Base-by-base conservation (phyloP, 139 green algal species). In the Chlamydomonas sp. region DNA sequence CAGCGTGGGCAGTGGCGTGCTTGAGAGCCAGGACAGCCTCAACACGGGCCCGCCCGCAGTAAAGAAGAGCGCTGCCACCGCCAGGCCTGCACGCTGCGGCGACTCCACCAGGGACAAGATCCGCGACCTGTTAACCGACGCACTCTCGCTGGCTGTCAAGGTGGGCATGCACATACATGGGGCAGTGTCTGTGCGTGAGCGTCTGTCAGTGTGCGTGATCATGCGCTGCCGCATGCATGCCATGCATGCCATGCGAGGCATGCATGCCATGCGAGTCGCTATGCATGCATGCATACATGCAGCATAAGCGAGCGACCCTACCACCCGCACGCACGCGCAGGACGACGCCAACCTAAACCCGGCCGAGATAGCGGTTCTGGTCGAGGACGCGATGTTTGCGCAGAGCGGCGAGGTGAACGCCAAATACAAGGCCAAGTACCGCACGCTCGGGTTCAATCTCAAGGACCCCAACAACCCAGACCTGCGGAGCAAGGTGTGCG, bases 391-490 rank as follows among this genome's bases (percentile, higher is more conserved):
- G 4, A 73, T 90, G 75, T 80, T 77, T 34, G 33, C 37, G 1
- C 67, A 84, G 48, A 69, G 84, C 29, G 76, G 77, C 30, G 83
- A 76, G 38, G 79, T 90, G 22, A 85, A 80, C 30, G 65, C 71
- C 60, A 80, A 87, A 29, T 98, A 98, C 86, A 98, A 96, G 73
- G 81, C 89, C 49, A 96, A 96, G 76, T 88, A 92, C 69, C 84
- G 95, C 26, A 86, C 79, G 13, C 76, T 99, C 39, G 73, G 79
- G 31, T 98, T 97, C 85, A 99, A 98, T 81, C 74, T 99, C 5
- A 96, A 97, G 80, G 93, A 97, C 77, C 58, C 72, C 8, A 90
- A 89, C 5, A 96, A 96, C 78, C 89, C 87, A 22, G 87, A 93
- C 60, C 54, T 93, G 62, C 73, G 88, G 33, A 62, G 78, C 2